Evolutionary conservation across 371 early-diverging fungal species (phyloP), one percentile per base, ranked within the genome.

Genomic region (Fennellomyces sp.): DNA sequence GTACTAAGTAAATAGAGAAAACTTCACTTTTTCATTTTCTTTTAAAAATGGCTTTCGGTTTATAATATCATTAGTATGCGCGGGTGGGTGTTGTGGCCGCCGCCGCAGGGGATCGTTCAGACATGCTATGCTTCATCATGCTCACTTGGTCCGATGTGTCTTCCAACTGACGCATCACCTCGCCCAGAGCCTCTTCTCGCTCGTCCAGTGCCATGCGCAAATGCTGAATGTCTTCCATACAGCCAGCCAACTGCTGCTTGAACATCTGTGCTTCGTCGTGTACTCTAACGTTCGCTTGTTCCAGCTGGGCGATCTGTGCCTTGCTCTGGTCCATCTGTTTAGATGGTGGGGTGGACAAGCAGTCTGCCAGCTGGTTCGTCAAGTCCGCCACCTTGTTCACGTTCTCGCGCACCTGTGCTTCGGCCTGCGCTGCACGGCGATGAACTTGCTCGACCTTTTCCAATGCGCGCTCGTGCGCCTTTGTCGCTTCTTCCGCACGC

Each of bases 81-180:
- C 28, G 42, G 10, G 56, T 38, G 5, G 57, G 47, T 47, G 48
- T 25, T 15, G 53, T 36, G 8, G 60, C 23, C 21, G 48, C 13
- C 10, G 36, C 49, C n/a, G 58, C 23, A 5, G 77, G 65, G 8
- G 77, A 72, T 65, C 76, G 74, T 60, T 85, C 78, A 19, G 73
- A 71, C 80, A 87, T 79, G 8, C 83, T 79, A 49, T 82, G 83
- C 67, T 77, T 78, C 70, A 86, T 67, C 70, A 82, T 75, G 12
- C 76, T 76, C 27, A 88, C 48, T 52, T 85, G 82, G 11, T 83
- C 79, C 56, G 85, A 80, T 25, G 77, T 68, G 36, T 82, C 80
- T 51, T 86, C 85, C 5, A 84, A 56, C 35, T 76, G 76, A 31
- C 76, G 69, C 29, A 70, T 64, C 27, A 75, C 82, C 35, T 72